Conservation (phyloP, 768 basidiomycete genomes). For the Mrakia frigida region DNA sequence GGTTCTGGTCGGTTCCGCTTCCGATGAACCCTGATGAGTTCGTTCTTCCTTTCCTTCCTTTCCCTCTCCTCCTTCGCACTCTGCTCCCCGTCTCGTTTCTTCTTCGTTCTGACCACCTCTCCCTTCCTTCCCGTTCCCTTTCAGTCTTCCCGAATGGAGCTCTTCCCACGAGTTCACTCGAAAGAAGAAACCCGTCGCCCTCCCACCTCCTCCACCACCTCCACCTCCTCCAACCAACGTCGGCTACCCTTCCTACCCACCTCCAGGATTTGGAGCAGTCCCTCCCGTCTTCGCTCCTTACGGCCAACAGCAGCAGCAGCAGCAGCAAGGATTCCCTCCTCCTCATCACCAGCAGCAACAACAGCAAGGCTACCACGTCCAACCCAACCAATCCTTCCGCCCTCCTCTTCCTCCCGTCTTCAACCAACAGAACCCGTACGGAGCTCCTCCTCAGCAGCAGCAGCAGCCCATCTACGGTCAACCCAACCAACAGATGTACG, state of each 20-base stretch:
- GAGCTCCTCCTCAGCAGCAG: neutral
- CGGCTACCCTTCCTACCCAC: neutral
- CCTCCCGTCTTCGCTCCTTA: neutral
- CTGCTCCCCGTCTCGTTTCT: neutral
- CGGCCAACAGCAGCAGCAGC: slow-evolving; percentile 4
- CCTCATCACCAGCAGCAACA: neutral
- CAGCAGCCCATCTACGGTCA: neutral
- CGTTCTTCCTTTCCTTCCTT: slow-evolving; percentile 25
- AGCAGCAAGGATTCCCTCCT: neutral
- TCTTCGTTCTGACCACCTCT: neutral
- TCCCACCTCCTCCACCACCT: neutral
- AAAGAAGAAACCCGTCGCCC: slow-evolving; percentile 14
- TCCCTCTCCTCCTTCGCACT: neutral
- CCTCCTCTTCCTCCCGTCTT: neutral
- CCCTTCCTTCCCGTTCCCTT: neutral
- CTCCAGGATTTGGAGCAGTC: neutral
- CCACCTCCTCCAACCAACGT: neutral
- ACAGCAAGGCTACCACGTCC: neutral
- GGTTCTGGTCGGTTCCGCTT: slow-evolving; percentile 87
- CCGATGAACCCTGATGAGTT: slow-evolving; percentile 49
- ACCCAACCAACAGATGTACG: neutral
- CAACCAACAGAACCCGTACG: neutral
- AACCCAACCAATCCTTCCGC: neutral
- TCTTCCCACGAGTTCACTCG: slow-evolving; percentile 32
- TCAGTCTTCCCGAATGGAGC: neutral